These are phyloP conservation scores for Inosperma sp. DNA, from an alignment of 768 basidiomycete genomes.

Conservation along the genomic window DNA sequence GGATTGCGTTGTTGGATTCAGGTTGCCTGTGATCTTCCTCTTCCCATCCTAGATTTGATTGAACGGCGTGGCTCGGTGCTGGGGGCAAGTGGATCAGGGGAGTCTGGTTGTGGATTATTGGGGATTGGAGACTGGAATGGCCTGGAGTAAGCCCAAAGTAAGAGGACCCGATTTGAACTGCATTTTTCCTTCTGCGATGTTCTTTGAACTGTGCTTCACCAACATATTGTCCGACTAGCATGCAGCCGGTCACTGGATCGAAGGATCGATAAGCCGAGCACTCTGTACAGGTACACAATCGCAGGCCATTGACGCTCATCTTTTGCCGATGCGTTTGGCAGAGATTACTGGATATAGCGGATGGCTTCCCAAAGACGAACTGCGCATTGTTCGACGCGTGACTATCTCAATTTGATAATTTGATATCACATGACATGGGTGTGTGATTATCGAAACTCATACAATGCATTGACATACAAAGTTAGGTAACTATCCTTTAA, in stretches of 20 bases:
- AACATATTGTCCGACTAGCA: background rate
- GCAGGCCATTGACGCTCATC: background rate
- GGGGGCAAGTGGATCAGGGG: too few species aligned
- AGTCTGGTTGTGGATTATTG: too few species aligned
- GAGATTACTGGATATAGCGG: too few species aligned
- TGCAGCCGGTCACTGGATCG: background rate
- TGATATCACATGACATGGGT: too few species aligned
- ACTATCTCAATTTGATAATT: too few species aligned
- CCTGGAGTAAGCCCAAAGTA: background rate
- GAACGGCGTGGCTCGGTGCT: background rate
- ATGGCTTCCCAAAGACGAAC: too few species aligned
- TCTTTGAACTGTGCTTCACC: background rate
- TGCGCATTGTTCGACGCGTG: too few species aligned
- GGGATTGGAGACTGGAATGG: background rate
- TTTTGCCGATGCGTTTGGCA: too few species aligned
- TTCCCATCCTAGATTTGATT: background rate
- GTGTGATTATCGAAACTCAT: too few species aligned
- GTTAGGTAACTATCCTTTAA: too few species aligned
- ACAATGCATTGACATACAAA: too few species aligned
- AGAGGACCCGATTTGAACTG: background rate
- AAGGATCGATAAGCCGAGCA: background rate
- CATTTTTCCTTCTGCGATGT: background rate
- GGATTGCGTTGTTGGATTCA: background rate
- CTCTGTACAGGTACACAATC: background rate
- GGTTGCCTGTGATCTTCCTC: background rate